Evolutionary conservation across 2,329 filamentous ascomycete genomes (phyloP).

Genomic region (Ceratocystiopsis sp.): DNA sequence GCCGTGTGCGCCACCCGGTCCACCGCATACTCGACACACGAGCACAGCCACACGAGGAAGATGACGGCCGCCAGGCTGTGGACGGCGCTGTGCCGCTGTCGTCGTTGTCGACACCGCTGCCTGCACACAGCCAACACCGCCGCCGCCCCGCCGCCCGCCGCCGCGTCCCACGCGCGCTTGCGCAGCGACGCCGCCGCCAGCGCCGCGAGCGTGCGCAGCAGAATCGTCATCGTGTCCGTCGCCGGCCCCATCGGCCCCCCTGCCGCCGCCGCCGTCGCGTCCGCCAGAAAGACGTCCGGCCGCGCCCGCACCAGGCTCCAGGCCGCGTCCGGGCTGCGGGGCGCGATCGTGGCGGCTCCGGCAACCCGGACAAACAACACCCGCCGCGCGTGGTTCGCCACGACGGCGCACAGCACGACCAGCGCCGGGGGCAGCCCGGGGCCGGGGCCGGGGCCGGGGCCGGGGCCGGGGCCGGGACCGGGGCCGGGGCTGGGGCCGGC

Average conservation of each 20-base stretch:
- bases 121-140: not conserved
- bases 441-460: no score
- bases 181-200: conserved; percentile 4
- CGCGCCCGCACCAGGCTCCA: conserved; percentile 20
- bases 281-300: conserved; percentile 19
- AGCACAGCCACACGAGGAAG: conserved; percentile 14
- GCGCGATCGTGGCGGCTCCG: conserved; percentile 14
- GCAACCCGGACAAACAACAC: conserved; percentile 11
- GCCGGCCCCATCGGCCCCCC: no score
- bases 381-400: conserved; percentile 22
- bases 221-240: no score
- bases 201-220: not conserved
- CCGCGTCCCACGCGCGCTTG: conserved; percentile 9
- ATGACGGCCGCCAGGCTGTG: conserved; percentile 3
- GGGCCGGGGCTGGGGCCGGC: not conserved
- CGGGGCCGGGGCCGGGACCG: conserved; percentile 10
- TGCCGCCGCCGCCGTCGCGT: conserved; percentile 9
- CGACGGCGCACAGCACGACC: conserved; percentile 17
- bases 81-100: not conserved
- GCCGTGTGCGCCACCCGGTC: not conserved
- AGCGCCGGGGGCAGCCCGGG: no score
- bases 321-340: conserved; percentile 16
- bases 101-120: not conserved
- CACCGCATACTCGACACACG: conserved; percentile 16
- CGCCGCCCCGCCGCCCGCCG: conserved; percentile 4